Conservation (phyloP, 208 protist genomes). For the Crithidia mellificae region DNA sequence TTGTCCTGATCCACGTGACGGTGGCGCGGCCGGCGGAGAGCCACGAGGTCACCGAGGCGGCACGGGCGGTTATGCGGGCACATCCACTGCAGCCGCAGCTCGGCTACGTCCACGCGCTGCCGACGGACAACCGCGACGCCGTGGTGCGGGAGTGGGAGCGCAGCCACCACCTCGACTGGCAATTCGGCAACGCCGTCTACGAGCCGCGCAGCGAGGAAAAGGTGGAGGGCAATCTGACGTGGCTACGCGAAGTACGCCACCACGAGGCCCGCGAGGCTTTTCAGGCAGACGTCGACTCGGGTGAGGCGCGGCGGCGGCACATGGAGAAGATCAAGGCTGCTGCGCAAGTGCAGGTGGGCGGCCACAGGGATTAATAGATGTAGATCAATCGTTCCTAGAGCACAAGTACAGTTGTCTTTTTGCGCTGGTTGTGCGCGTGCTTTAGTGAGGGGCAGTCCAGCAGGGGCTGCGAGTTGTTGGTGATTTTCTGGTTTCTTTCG, state of each 20-base stretch:
- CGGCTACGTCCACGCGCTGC: constrained; percentile 84
- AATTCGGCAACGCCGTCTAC: constrained; percentile 92
- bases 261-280: constrained; percentile 63
- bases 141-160: constrained; percentile 89
- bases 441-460: too few relatives aligned
- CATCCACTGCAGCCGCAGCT: constrained; percentile 84
- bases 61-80: constrained; percentile 57
- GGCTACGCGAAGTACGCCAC: constrained; percentile 79
- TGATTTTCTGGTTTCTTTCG: too few relatives aligned
- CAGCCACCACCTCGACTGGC: constrained; percentile 89
- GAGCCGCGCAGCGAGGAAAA: constrained; percentile 67
- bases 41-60: constrained; percentile 56
- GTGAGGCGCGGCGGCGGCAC: constrained; percentile 69
- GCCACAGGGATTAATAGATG: not conserved
- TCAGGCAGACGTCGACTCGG: constrained; percentile 50
- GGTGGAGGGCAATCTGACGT: constrained; percentile 82
- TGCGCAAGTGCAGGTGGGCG: constrained; percentile 11
- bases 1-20: constrained; percentile 82
- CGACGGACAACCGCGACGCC: constrained; percentile 72
- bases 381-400: too few relatives aligned
- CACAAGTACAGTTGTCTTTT: too few relatives aligned
- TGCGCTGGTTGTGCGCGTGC: too few relatives aligned
- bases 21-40: constrained; percentile 45
- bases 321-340: constrained; percentile 68
- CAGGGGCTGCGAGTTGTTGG: too few relatives aligned